phyloP scores from a whole-genome alignment of 768 basidiomycete species.

The Chiua virens region DNA sequence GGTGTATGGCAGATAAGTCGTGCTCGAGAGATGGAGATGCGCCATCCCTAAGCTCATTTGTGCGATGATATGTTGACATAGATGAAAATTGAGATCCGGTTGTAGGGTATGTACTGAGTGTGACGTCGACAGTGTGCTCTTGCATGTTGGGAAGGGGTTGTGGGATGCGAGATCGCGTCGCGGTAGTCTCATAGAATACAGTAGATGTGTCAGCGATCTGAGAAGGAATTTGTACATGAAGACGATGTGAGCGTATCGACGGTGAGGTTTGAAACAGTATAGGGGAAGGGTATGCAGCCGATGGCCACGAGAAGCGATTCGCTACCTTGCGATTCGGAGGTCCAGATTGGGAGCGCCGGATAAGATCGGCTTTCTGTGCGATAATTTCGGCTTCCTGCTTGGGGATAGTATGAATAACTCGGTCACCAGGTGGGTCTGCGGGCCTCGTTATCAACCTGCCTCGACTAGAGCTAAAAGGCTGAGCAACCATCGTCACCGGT shows the following conservation, averaged over 20 bases:
- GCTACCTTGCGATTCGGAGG: slow-evolving; percentile 35
- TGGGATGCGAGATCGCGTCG: slow-evolving; percentile 32
- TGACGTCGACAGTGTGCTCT: slow-evolving; percentile 24
- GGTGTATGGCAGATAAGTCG: slow-evolving; percentile 19
- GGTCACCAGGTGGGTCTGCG: slow-evolving; percentile 6
- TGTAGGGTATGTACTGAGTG: slow-evolving; percentile 28
- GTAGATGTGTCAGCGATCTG: slow-evolving; percentile 45
- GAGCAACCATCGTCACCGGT: slow-evolving; percentile 7
- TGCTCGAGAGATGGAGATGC: slow-evolving; percentile 21
- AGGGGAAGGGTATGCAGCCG: slow-evolving; percentile 45
- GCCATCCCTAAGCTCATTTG: slow-evolving; percentile 10
- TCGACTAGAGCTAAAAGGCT: slow-evolving; percentile 15
- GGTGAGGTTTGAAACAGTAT: slow-evolving; percentile 48
- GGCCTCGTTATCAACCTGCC: slow-evolving; percentile 27
- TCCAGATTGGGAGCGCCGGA: slow-evolving; percentile 46
- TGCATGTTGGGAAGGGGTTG: slow-evolving; percentile 18
- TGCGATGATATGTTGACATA: slow-evolving; percentile 31
- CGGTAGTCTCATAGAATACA: slow-evolving; percentile 68
- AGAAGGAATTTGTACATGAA: slow-evolving; percentile 31
- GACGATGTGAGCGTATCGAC: slow-evolving; percentile 31
- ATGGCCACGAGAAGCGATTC: slow-evolving; percentile 41
- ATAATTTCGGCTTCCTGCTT: slow-evolving; percentile 12
- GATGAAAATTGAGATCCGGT: slow-evolving; percentile 35
- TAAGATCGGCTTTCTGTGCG: slow-evolving; percentile 38
- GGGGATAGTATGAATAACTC: neutral